Evolutionary conservation across 2,329 filamentous ascomycete genomes (phyloP).

Genomic region (Aureobasidium leucospermi): DNA sequence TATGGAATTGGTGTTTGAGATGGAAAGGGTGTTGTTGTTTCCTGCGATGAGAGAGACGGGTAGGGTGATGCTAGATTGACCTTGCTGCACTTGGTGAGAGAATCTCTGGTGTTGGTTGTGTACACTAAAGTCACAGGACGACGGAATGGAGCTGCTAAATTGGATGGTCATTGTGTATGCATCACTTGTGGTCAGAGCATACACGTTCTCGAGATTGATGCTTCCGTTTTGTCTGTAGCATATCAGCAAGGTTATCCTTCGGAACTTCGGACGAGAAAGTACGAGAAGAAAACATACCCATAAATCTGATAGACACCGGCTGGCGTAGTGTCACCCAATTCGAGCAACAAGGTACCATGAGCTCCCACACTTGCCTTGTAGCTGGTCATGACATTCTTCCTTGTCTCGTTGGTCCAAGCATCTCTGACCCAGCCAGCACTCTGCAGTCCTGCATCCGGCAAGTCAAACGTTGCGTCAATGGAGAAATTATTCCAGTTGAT

Average conservation of each 20-base stretch:
- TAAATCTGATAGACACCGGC: constrained; percentile 20
- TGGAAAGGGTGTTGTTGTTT: not conserved
- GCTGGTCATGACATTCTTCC: constrained; percentile 20
- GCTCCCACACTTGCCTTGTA: constrained; percentile 23
- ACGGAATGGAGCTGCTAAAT: not conserved
- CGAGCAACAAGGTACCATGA: constrained; percentile 28
- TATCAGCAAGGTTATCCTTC: not conserved
- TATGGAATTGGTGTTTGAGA: not conserved
- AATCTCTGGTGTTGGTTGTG: not conserved
- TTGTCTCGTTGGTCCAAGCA: constrained; percentile 24
- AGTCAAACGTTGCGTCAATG: constrained; percentile 36
- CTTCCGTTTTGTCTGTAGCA: not conserved
- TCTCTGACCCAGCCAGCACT: constrained; percentile 29
- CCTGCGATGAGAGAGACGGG: not conserved
- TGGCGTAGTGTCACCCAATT: constrained; percentile 22
- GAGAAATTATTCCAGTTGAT: constrained; percentile 45
- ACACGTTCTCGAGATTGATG: not conserved
- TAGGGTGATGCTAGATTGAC: not conserved
- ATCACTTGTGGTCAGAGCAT: not conserved
- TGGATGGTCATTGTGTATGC: not conserved
- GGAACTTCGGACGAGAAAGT: too few relatives aligned
- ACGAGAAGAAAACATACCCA: too few relatives aligned
- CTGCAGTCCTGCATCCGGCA: constrained; percentile 35
- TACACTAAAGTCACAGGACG: not conserved
- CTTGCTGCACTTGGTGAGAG: not conserved